phyloP scores from a whole-genome alignment of 2,329 filamentous ascomycete species.

The Microascus cirrosus region DNA sequence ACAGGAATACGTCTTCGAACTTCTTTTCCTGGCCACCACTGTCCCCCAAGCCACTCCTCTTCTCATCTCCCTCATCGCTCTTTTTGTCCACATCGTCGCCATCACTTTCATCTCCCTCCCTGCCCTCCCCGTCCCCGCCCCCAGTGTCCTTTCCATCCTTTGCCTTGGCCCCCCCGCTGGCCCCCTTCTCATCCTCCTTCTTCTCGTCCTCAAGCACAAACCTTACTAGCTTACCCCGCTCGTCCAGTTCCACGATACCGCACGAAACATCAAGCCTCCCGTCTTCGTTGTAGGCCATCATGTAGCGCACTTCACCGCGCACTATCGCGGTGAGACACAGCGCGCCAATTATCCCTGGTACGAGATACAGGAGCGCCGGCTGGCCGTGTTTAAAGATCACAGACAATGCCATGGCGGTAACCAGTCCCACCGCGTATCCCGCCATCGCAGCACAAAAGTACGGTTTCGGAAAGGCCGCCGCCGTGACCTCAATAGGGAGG shows the following conservation, averaged over 20 bases:
- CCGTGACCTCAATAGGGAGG: conserved; percentile 43
- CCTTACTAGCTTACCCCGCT: conserved; percentile 24
- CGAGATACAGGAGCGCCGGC: conserved; percentile 83
- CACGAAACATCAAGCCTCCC: conserved; percentile 43
- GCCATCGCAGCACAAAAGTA: conserved; percentile 72
- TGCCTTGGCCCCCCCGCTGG: conserved; percentile 8
- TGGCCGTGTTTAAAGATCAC: conserved; percentile 72
- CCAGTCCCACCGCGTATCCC: conserved; percentile 71
- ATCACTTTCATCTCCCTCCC: conserved; percentile 7
- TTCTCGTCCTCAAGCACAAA: conserved; percentile 20
- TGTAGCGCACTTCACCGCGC: conserved; percentile 59
- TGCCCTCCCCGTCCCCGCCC: conserved; percentile 5
- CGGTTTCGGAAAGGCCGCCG: conserved; percentile 59
- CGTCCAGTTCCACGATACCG: conserved; percentile 43
- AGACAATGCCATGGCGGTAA: conserved; percentile 66
- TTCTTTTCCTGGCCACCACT: conserved; percentile 1
- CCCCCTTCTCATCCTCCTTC: conserved; percentile 12
- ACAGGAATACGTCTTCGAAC: not conserved
- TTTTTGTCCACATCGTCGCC: conserved; percentile 2
- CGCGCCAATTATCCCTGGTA: conserved; percentile 68
- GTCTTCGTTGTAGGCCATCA: conserved; percentile 79
- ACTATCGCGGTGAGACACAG: conserved; percentile 63
- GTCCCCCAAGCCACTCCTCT: not conserved
- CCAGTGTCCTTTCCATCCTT: not conserved
- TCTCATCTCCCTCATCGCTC: not conserved